phyloP scores from a whole-genome alignment of 768 basidiomycete genomes.

The Coprinopsis sp. region DNA sequence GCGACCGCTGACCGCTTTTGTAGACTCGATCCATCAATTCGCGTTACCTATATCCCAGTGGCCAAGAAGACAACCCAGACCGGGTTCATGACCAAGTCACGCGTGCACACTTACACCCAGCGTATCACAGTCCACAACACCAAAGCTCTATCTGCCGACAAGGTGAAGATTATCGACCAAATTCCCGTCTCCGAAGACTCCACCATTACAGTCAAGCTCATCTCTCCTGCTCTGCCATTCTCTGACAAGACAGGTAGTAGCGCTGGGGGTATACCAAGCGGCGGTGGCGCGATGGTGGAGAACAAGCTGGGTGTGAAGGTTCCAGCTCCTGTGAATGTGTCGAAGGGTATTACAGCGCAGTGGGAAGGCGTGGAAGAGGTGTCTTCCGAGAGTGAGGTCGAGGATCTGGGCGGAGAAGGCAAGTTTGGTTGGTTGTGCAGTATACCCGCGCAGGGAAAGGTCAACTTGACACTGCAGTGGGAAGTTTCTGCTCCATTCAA shows the following conservation, averaged over 20 bases:
- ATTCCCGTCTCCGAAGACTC: constrained; percentile 35
- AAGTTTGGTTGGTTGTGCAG: constrained; percentile 29
- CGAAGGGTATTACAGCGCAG: constrained; percentile 28
- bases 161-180: constrained; percentile 36
- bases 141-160: constrained; percentile 26
- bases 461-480: constrained; percentile 34
- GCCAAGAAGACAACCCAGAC: constrained; percentile 28
- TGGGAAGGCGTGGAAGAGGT: constrained; percentile 35
- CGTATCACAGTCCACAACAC: constrained; percentile 38
- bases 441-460: constrained; percentile 25
- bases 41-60: constrained; percentile 36
- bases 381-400: constrained; percentile 19
- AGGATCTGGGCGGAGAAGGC: constrained; percentile 28
- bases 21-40: constrained; percentile 38
- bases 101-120: constrained; percentile 29
- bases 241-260: constrained; percentile 10
- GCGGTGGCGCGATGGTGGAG: neutral
- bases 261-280: neutral
- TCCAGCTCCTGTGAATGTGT: constrained; percentile 20
- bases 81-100: constrained; percentile 32
- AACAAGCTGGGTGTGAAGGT: constrained; percentile 11
- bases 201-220: constrained; percentile 37
- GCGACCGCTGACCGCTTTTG: neutral
- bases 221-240: constrained; percentile 25
- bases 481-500: constrained; percentile 29